A percentile compares a stretch with the other conserved stretches of the same genome.
Evolutionary conservation across 208 protist species (phyloP).

Genomic region (Tritrichomonas foetus): DNA sequence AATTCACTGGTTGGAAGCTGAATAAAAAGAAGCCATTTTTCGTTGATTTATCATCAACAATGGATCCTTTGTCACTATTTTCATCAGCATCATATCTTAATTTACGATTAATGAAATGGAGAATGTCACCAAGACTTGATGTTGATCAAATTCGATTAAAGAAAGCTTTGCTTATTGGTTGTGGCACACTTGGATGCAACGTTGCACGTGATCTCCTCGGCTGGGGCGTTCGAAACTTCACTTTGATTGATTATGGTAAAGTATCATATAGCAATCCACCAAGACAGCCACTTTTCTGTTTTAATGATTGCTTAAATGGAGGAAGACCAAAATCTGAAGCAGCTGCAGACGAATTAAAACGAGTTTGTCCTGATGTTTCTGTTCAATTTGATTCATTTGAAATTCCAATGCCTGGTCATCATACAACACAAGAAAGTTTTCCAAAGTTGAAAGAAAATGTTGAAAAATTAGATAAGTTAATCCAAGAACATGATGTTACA

Average conservation of each 20-base stretch:
- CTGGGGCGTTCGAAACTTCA: constrained; percentile 87
- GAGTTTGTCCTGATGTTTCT: constrained; percentile 72
- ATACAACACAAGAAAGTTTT: constrained; percentile 47
- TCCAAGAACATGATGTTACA: constrained; percentile 76
- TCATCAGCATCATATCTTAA: constrained; percentile 74
- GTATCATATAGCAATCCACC: constrained; percentile 92
- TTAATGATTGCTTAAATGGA: constrained; percentile 67
- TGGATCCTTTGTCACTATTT: constrained; percentile 42
- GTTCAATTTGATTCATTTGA: constrained; percentile 55
- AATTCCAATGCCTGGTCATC: constrained; percentile 93
- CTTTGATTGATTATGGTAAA: constrained; percentile 81
- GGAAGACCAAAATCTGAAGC: constrained; percentile 73
- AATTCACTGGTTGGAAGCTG: not conserved
- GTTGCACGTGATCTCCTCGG: constrained; percentile 76
- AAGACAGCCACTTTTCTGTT: constrained; percentile 73
- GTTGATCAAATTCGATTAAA: constrained; percentile 65
- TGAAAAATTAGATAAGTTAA: constrained; percentile 51
- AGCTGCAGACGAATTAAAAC: constrained; percentile 70
- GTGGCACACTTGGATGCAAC: constrained; percentile 94
- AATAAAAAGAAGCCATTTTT: not conserved
- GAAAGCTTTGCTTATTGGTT: constrained; percentile 78
- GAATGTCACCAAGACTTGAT: constrained; percentile 78
- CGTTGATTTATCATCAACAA: constrained; percentile 28
- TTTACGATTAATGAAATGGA: constrained; percentile 92
- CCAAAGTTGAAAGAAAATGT: constrained; percentile 58